Percentiles rank a stretch among this genome's conserved stretches.
These are phyloP conservation scores for Quillaja saponaria DNA, from an alignment of 306 rosid genomes.

Conservation along the genomic window DNA sequence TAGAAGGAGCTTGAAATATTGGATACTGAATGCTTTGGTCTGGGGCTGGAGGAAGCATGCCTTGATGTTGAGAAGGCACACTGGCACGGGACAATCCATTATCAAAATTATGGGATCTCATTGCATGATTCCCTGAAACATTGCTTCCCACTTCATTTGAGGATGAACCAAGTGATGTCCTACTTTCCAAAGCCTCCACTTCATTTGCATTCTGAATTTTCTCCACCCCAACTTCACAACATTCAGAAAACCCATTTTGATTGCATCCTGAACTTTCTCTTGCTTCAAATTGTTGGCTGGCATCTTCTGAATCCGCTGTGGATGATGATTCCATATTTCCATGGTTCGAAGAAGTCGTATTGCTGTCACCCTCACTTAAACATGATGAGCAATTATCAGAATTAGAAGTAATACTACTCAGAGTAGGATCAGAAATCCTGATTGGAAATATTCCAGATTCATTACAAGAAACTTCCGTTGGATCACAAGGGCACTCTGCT, in stretches of 20 bases:
- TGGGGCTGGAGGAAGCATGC: slow-evolving; percentile 49
- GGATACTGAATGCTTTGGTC: slow-evolving; percentile 73
- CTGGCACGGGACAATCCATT: slow-evolving; percentile 51
- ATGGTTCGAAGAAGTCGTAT: slow-evolving; percentile 64
- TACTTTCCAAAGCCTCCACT: slow-evolving; percentile 39
- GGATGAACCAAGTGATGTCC: slow-evolving; percentile 32
- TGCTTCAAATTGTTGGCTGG: slow-evolving; percentile 74
- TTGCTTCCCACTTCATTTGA: slow-evolving; percentile 45
- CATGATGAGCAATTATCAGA: slow-evolving; percentile 85
- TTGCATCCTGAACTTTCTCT: slow-evolving; percentile 47
- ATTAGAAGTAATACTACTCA: slow-evolving; percentile 44
- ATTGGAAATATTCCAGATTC: slow-evolving; percentile 40
- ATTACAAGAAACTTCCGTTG: slow-evolving; percentile 43
- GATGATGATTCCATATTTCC: slow-evolving; percentile 82
- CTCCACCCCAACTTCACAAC: slow-evolving; percentile 48
- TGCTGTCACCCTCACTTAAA: slow-evolving; percentile 85
- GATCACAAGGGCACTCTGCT: slow-evolving; percentile 43
- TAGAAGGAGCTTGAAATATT: slow-evolving; percentile 65
- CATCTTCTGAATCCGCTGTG: slow-evolving; percentile 90
- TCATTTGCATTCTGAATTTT: slow-evolving; percentile 37
- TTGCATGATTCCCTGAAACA: slow-evolving; percentile 36
- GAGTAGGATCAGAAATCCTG: slow-evolving; percentile 44
- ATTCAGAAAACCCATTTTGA: slow-evolving; percentile 55
- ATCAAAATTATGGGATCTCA: slow-evolving; percentile 45
- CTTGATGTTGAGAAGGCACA: slow-evolving; percentile 66